phyloP scores from a whole-genome alignment of 805 yeast species.

The Starmera quercuum region DNA sequence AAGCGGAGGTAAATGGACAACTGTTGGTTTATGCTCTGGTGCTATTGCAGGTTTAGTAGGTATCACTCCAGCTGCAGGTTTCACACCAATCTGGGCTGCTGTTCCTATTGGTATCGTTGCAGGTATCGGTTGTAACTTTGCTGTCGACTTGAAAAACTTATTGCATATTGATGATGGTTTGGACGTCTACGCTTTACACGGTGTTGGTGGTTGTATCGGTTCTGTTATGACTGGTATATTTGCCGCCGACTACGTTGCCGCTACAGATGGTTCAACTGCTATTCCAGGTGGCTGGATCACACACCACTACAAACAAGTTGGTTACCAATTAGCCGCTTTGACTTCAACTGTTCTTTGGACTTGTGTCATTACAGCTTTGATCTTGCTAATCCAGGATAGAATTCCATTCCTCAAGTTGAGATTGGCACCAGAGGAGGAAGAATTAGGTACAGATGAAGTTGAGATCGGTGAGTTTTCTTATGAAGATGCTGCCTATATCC shows the following conservation, averaged over 20 bases:
- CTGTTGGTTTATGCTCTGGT: constrained; percentile 92
- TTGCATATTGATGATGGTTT: constrained; percentile 87
- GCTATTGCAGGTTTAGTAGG: constrained; percentile 91
- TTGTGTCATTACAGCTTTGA: constrained; percentile 59
- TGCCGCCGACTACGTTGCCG: constrained; percentile 86
- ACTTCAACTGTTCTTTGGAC: constrained; percentile 70
- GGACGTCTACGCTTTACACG: constrained; percentile 91
- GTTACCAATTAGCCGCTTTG: constrained; percentile 81
- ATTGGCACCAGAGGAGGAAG: constrained; percentile 80
- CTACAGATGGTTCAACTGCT: constrained; percentile 59
- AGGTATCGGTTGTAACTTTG: constrained; percentile 73
- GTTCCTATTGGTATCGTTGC: constrained; percentile 77
- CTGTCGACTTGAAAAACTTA: constrained; percentile 69
- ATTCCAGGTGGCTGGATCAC: constrained; percentile 86
- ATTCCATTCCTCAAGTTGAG: constrained; percentile 79
- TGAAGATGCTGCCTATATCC: constrained; percentile 59
- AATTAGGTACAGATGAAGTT: constrained; percentile 78
- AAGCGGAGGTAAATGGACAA: constrained; percentile 84
- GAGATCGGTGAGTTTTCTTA: constrained; percentile 88
- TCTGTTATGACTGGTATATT: constrained; percentile 82
- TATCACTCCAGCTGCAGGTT: constrained; percentile 96
- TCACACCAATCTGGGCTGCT: constrained; percentile 85
- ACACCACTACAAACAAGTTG: constrained; percentile 75
- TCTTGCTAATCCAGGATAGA: constrained; percentile 59
- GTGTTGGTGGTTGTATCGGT: constrained; percentile 88